Conservation (phyloP, 148 eudicot genomes). For the Chenopodium album region DNA sequence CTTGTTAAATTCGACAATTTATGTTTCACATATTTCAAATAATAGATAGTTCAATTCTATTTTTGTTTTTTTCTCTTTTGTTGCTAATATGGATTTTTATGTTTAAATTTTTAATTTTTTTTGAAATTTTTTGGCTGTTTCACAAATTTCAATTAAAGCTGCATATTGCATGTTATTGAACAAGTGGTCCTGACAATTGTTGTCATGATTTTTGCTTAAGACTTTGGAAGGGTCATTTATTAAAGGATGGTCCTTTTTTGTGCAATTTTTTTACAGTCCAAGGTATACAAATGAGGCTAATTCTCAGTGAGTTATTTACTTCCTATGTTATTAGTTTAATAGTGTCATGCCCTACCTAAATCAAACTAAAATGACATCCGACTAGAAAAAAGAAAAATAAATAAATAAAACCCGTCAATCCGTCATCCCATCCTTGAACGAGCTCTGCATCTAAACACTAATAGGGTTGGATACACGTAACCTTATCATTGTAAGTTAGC, state of each 20-base stretch:
- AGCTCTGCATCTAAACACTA: too few species aligned
- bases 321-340: neutral
- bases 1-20: conserved; percentile 7
- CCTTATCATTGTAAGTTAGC: too few species aligned
- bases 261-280: conserved; percentile 7
- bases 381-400: too few species aligned
- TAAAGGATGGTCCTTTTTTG: neutral
- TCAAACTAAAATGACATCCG: neutral
- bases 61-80: conserved; percentile 2
- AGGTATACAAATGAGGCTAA: conserved; percentile 2
- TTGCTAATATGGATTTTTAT: neutral
- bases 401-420: too few species aligned
- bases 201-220: conserved; percentile 14
- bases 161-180: conserved; percentile 16
- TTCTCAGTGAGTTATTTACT: neutral
- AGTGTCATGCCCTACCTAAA: neutral
- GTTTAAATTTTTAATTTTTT: too few species aligned
- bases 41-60: neutral
- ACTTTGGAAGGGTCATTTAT: conserved; percentile 6
- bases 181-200: conserved; percentile 18
- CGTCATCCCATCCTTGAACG: too few species aligned
- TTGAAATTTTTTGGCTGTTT: neutral
- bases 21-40: conserved; percentile 2
- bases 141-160: conserved; percentile 16
- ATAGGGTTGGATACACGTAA: too few species aligned